Evolutionary conservation across 257 asterid species (phyloP).

Genomic region (Przewalskia tangutica): DNA sequence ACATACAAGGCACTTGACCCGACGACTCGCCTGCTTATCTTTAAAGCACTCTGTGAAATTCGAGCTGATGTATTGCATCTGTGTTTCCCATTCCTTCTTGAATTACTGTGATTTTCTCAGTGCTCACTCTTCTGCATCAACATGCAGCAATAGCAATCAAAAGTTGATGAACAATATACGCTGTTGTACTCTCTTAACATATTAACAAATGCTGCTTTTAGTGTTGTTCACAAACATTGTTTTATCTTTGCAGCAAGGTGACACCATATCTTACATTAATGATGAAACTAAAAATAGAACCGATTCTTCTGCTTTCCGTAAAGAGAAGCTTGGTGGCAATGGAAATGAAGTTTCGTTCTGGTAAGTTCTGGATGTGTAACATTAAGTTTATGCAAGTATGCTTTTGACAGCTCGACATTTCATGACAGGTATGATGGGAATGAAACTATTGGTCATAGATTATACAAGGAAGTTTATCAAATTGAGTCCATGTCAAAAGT

Average conservation of each 20-base stretch:
- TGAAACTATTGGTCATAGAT: constrained; percentile 57
- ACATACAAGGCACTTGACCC: constrained; percentile 69
- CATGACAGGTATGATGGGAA: constrained; percentile 72
- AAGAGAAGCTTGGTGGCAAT: constrained; percentile 59
- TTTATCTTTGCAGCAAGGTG: constrained; percentile 55
- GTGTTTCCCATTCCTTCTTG: background rate
- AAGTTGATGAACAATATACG: background rate
- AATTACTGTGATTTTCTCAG: background rate
- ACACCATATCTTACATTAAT: constrained; percentile 45
- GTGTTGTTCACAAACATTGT: background rate
- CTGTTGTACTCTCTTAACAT: constrained; percentile 3
- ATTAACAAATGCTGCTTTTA: background rate
- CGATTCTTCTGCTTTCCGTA: constrained; percentile 43
- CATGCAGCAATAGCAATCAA: background rate
- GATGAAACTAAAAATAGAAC: constrained; percentile 39
- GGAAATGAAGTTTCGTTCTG: constrained; percentile 56
- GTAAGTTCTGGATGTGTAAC: constrained; percentile 23
- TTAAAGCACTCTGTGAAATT: constrained; percentile 87
- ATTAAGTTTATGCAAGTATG: constrained; percentile 4
- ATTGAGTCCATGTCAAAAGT: constrained; percentile 19
- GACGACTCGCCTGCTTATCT: constrained; percentile 49
- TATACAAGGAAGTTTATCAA: constrained; percentile 57
- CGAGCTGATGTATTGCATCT: constrained; percentile 65
- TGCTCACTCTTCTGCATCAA: background rate
- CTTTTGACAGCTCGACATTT: constrained; percentile 10